These are phyloP conservation scores for Aquilaria yunnanensis DNA, from an alignment of 345 rosid species.

Conservation along the genomic window DNA sequence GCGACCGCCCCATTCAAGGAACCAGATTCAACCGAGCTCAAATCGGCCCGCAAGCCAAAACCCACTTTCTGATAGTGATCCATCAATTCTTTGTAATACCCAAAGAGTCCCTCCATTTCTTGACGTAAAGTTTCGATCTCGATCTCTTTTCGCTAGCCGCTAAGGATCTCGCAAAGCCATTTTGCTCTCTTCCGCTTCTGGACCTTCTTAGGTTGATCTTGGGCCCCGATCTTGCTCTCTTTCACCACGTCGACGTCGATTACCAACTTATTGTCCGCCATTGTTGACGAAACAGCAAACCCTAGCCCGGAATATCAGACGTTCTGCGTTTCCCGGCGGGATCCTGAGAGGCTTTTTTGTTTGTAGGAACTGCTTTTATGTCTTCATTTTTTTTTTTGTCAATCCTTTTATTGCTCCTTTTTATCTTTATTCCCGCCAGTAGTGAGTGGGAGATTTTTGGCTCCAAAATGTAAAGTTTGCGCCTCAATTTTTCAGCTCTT, in stretches of 20 bases:
- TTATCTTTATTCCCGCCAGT: no score
- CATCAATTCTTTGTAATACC: constrained; percentile 41
- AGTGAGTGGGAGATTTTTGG: no score
- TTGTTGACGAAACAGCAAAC: constrained; percentile 9
- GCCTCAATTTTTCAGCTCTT: no score
- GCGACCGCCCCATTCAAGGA: constrained; percentile 48
- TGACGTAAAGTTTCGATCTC: constrained; percentile 32
- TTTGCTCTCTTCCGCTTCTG: constrained; percentile 57
- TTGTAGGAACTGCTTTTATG: no score
- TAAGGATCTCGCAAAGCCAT: constrained; percentile 14
- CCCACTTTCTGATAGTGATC: constrained; percentile 26
- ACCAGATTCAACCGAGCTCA: constrained; percentile 17
- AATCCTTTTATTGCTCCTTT: no score
- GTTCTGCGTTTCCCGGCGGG: no score
- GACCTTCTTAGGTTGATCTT: constrained; percentile 25
- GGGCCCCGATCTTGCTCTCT: constrained; percentile 11
- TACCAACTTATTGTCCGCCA: constrained; percentile 15
- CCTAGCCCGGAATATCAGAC: background rate
- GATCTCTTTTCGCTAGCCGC: constrained; percentile 32
- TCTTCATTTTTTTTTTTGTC: no score
- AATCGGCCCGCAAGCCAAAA: constrained; percentile 19
- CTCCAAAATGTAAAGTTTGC: no score
- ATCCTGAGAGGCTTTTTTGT: no score
- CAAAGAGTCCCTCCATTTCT: constrained; percentile 51
- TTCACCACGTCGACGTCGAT: constrained; percentile 15